Evolutionary conservation across 2,329 filamentous ascomycete species (phyloP), one percentile per base, ranked within the genome.

Genomic region (Phyllosticta capitalensis): DNA sequence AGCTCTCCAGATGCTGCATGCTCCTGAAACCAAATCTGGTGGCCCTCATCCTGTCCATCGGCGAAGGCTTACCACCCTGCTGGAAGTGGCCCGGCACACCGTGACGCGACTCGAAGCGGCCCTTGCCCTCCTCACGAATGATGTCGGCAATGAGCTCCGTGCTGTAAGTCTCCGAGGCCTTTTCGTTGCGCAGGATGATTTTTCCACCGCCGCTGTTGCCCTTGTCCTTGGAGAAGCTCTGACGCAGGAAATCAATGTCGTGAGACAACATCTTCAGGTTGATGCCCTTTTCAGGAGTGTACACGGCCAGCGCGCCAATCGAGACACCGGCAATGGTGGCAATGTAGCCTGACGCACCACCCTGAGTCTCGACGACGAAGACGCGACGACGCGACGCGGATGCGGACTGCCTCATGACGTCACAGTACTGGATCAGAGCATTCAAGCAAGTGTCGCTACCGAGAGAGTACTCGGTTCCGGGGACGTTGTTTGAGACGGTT

Each of bases 401-500:
- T 0, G 94, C 94, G 1, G 92, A 96, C 74, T 97, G 94, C 74
- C 95, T 91, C 75, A 97, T 96, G 68, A 92, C 92, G 78, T 99
- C 94, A 72, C 92, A 96, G 76, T 96, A 99, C 66, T 87, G 84
- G 64, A 96, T 90, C 48, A 99, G 81, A 59, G 95, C 91, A 76
- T 99, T 99, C 63, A 99, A 78, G 70, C 94, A 97, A 1, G 94
- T 99, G 69, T 99, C 94, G 30, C 91, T 96, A 51, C 94, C 94
- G 52, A 99, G 84, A 1, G 91, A 96, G 78, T 96, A 97, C 75
- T 99, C 94, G 0, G 92, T 96, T 48, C 94, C 94, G 0, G 94
- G 94, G 4, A 99, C 94, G 72, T 99, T 99, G 81, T 99, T 99
- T 65, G 90, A 96, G 66, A 99, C 92, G 9, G 94, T 99, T n/a